These are phyloP conservation scores for Mycena vulgaris DNA, from an alignment of 768 basidiomycete genomes.

Conservation along the genomic window DNA sequence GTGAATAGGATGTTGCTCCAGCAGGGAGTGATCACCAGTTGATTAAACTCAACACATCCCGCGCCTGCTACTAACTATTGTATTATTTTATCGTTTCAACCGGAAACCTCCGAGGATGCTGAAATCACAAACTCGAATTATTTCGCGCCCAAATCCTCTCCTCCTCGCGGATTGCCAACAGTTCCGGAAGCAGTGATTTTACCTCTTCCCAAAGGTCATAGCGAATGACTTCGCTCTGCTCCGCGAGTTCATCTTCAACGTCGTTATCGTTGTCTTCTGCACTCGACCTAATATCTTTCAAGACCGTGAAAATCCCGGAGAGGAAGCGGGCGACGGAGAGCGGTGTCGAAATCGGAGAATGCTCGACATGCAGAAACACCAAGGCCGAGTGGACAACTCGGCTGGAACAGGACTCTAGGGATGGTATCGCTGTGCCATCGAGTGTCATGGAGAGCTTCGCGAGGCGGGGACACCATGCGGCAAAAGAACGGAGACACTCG, in stretches of 20 bases:
- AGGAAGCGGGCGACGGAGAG: conserved; percentile 8
- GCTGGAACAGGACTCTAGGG: background rate
- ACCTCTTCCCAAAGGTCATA: conserved; percentile 16
- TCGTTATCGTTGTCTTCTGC: background rate
- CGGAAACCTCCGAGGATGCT: too few species aligned
- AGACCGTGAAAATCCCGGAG: conserved; percentile 1
- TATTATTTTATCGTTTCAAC: too few species aligned
- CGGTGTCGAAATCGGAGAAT: conserved; percentile 11
- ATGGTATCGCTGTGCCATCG: conserved; percentile 1
- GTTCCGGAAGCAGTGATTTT: conserved; percentile 9
- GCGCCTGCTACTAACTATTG: too few species aligned
- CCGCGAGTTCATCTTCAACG: background rate
- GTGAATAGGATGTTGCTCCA: too few species aligned
- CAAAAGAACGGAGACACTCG: conserved; percentile 9
- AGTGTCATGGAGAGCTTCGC: conserved; percentile 2
- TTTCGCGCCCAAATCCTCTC: conserved; percentile 13
- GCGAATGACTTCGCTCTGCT: background rate
- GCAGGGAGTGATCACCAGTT: too few species aligned
- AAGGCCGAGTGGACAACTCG: background rate
- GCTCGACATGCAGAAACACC: background rate
- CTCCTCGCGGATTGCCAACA: conserved; percentile 6
- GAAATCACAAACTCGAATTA: background rate
- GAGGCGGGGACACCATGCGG: conserved; percentile 5
- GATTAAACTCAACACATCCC: too few species aligned
- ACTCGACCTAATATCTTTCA: conserved; percentile 8